Evolutionary conservation across 2,329 filamentous ascomycete genomes (phyloP).

Genomic region (Fusarium clavum): DNA sequence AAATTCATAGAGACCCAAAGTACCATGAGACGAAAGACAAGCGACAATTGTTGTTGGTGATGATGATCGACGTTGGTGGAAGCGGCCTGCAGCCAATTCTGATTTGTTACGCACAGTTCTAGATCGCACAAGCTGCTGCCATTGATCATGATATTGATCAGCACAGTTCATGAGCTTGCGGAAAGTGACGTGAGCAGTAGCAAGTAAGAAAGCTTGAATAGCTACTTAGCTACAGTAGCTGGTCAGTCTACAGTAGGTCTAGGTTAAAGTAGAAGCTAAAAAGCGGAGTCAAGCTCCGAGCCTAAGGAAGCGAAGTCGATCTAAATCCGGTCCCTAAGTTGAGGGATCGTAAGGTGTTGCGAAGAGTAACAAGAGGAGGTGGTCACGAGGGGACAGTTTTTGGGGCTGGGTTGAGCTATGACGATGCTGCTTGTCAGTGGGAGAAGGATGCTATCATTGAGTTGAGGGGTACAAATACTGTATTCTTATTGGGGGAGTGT

Average conservation of each 20-base stretch:
- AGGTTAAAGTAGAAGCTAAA: constrained; percentile 16
- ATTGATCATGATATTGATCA: constrained; percentile 1
- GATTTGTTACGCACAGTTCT: neutral
- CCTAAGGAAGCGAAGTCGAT: constrained; percentile 20
- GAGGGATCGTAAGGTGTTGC: neutral
- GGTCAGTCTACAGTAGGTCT: neutral
- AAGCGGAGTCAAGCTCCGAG: constrained; percentile 14
- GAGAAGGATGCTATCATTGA: neutral
- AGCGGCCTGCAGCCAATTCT: constrained; percentile 4
- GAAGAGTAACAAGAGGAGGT: neutral
- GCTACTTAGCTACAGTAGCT: neutral
- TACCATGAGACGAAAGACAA: neutral
- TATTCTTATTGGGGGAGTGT: neutral
- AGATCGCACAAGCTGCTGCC: neutral
- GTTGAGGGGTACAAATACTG: neutral
- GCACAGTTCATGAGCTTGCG: constrained; percentile 13
- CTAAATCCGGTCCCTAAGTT: constrained; percentile 38
- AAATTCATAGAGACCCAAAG: neutral
- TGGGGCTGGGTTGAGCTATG: constrained; percentile 25
- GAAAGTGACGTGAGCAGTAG: constrained; percentile 32
- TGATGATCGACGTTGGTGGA: constrained; percentile 18
- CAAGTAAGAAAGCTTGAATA: constrained; percentile 19
- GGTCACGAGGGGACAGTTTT: constrained; percentile 28
- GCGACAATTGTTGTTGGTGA: constrained; percentile 5
- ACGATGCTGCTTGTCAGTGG: constrained; percentile 27